Evolutionary conservation across 2,329 filamentous ascomycete species (phyloP).

Genomic region (Beauveria australis): DNA sequence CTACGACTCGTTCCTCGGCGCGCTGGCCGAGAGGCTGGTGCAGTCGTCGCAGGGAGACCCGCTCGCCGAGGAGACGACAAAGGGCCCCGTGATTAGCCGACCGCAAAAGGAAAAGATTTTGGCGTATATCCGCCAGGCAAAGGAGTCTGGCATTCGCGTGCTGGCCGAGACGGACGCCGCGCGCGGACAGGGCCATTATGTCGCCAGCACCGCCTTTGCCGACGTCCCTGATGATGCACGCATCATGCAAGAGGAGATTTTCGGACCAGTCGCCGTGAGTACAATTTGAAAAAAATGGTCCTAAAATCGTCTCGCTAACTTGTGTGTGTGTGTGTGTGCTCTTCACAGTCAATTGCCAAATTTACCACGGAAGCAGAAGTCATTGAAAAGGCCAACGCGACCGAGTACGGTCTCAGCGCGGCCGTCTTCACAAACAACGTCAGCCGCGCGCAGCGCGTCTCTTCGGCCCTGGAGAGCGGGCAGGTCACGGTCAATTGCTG

Average conservation of each 20-base stretch:
- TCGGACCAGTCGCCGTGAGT: constrained; percentile 22
- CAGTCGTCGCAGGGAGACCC: constrained; percentile 28
- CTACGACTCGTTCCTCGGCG: constrained; percentile 50
- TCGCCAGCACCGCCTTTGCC: constrained; percentile 23
- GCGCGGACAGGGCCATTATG: constrained; percentile 18
- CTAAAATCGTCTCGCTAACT: not conserved
- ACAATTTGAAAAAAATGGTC: too few relatives aligned
- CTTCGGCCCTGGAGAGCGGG: constrained; percentile 29
- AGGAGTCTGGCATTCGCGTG: constrained; percentile 11
- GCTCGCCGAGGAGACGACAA: constrained; percentile 23
- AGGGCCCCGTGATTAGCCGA: constrained; percentile 43
- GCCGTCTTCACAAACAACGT: constrained; percentile 49
- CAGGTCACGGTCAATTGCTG: constrained; percentile 26
- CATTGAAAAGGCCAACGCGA: constrained; percentile 25
- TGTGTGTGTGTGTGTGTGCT: not conserved
- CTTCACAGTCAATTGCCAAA: not conserved
- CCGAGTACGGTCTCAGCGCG: constrained; percentile 43
- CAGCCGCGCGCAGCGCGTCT: constrained; percentile 16
- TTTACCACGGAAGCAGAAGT: constrained; percentile 22
- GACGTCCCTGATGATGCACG: constrained; percentile 19
- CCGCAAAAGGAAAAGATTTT: constrained; percentile 56
- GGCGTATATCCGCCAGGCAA: constrained; percentile 39
- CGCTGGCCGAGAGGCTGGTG: constrained; percentile 48
- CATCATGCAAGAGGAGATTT: constrained; percentile 24
- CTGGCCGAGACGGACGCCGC: not conserved